These are phyloP conservation scores for Botrytis paeoniae DNA, from an alignment of 2,329 filamentous ascomycete species.

Conservation along the genomic window DNA sequence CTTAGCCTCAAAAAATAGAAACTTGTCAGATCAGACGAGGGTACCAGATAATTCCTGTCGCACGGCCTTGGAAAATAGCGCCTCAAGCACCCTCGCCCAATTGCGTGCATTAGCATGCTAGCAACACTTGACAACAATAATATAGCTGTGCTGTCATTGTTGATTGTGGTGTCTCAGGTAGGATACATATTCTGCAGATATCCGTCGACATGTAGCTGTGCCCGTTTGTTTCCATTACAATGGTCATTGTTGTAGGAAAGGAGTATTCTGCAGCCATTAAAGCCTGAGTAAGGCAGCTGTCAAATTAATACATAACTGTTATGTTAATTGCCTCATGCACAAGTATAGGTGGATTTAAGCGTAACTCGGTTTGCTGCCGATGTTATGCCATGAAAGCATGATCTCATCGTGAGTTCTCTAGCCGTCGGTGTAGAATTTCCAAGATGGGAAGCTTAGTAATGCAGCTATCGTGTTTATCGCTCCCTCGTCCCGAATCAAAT, in stretches of 20 bases:
- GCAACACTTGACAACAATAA: slow-evolving; percentile 17
- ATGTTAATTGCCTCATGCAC: slow-evolving; percentile 3
- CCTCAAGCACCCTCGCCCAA: slow-evolving; percentile 23
- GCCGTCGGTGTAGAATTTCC: slow-evolving; percentile 14
- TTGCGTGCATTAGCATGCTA: slow-evolving; percentile 35
- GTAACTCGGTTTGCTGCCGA: slow-evolving; percentile 28
- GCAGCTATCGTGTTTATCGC: slow-evolving; percentile 16
- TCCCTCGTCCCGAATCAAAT: slow-evolving; percentile 16
- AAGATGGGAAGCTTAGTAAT: neutral
- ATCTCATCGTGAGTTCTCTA: slow-evolving; percentile 16
- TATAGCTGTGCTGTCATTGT: slow-evolving; percentile 28
- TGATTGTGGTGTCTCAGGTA: slow-evolving; percentile 24
- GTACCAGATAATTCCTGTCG: slow-evolving; percentile 15
- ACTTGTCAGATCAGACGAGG: slow-evolving; percentile 30
- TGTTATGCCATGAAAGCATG: slow-evolving; percentile 33
- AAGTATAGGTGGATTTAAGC: slow-evolving; percentile 11
- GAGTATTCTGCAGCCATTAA: slow-evolving; percentile 14
- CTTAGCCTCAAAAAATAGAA: slow-evolving; percentile 14
- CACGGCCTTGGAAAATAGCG: slow-evolving; percentile 25
- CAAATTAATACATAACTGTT: neutral
- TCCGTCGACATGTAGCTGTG: slow-evolving; percentile 26
- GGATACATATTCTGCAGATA: slow-evolving; percentile 25
- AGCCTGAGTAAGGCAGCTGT: slow-evolving; percentile 5
- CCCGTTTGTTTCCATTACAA: slow-evolving; percentile 29
- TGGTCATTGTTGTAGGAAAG: slow-evolving; percentile 23